Conservation (phyloP, 306 rosid genomes). For the Biancaea sappan region DNA sequence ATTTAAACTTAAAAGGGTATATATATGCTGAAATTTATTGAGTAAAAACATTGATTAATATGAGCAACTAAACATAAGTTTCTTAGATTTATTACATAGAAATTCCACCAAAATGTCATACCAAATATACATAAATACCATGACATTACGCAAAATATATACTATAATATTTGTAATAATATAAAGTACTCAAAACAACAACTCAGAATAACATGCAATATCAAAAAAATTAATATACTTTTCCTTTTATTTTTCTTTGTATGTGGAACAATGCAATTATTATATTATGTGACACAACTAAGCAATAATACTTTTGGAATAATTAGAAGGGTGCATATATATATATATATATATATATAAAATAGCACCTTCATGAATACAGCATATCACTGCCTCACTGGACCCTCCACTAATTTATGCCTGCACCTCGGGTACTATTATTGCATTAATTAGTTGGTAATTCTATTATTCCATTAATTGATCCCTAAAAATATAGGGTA, state of each 20-base stretch:
- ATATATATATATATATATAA: too few species aligned
- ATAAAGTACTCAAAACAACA: too few species aligned
- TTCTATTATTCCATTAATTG: background rate
- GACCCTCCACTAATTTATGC: constrained; percentile 12
- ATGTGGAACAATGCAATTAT: background rate
- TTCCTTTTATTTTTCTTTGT: background rate
- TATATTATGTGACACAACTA: background rate
- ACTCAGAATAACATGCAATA: too few species aligned
- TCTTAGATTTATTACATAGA: background rate
- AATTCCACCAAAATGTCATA: background rate
- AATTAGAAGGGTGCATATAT: background rate
- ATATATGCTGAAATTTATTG: too few species aligned
- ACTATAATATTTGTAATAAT: too few species aligned
- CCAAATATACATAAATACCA: background rate
- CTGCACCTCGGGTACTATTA: too few species aligned
- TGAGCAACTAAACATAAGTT: background rate
- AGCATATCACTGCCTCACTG: background rate
- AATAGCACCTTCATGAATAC: background rate
- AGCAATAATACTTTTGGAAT: background rate
- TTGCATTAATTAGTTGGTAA: too few species aligned
- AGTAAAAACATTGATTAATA: background rate
- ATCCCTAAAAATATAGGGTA: too few species aligned
- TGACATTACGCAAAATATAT: too few species aligned
- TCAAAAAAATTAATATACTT: background rate
- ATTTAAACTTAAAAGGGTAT: background rate